Evolutionary conservation across 106 monocot species (phyloP), one percentile per base, ranked within the genome.

Genomic region (Allium fistulosum): DNA sequence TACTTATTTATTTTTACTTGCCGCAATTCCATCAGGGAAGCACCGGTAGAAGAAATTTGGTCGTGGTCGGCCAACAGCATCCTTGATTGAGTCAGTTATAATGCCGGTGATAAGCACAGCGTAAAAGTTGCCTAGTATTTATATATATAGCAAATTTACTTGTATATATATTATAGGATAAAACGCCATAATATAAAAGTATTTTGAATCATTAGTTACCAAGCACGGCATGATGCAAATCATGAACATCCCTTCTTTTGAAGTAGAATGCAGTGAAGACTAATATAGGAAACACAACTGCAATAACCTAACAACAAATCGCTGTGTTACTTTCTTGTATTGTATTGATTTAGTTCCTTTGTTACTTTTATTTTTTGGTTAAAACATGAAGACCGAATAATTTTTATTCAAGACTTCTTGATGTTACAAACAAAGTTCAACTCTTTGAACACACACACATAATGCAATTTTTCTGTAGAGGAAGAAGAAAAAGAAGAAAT

Each of bases 21-120:
- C 85, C 72, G 75, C 82, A 60, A 72, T 79, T 71, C 86, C 82
- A 68, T 86, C 80, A 60, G 86, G 86, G 59, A 86, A 86, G 58
- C 86, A 86, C 2, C 82, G 79, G 79, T 79, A 86, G 18, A 80
- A 86, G 60, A 86, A 86, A 67, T 86, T 76, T 16, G 86, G 86
- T 58, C 86, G 79, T 26, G 86, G 86, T 57, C 86, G 76, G 9
- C 86, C 86, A 63, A 86, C 82, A 49, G 76, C 70, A 71, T 69
- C 80, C 71, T 86, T 86, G 49, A 86, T 67, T 49, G 74, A 70
- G 46, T 73, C 76, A n/a, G 86, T 86, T 79, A 80, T 55, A 61
- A 80, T 67, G 18, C 63, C 86, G 8, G 82, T 77, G 67, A 82
- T 77, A 64, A 86, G 47, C 62, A 78, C 79, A 17, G 86, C 73